Conservation (phyloP, 805 yeast species). For the Kregervanrija pseudodelftensis region DNA sequence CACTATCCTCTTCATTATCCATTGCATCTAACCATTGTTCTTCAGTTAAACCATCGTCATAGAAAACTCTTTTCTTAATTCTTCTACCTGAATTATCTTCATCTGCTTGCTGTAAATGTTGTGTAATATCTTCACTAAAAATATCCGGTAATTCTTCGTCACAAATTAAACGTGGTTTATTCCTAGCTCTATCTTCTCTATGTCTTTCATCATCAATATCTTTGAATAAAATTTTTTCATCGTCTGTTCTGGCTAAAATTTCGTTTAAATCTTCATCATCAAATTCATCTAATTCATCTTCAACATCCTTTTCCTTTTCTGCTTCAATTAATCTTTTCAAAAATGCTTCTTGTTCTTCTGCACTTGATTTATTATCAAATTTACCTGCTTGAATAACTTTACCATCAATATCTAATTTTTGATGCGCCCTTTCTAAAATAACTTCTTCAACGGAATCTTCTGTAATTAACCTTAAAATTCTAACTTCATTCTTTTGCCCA, state of each 20-base stretch:
- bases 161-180: constrained; percentile 46
- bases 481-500: constrained; percentile 82
- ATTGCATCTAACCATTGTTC: constrained; percentile 75
- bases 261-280: constrained; percentile 64
- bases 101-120: constrained; percentile 35
- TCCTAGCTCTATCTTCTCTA: constrained; percentile 26
- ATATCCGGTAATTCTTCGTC: constrained; percentile 74
- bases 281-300: constrained; percentile 44
- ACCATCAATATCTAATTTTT: constrained; percentile 79
- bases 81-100: constrained; percentile 48
- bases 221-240: constrained; percentile 48
- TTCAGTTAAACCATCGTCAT: constrained; percentile 65
- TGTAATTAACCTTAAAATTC: constrained; percentile 73
- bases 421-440: constrained; percentile 74
- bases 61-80: constrained; percentile 54
- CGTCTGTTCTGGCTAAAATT: constrained; percentile 61
- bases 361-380: constrained; percentile 77
- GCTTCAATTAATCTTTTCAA: constrained; percentile 66
- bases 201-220: constrained; percentile 55
- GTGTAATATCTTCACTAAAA: constrained; percentile 56
- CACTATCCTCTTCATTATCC: constrained; percentile 63
- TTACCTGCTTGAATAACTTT: constrained; percentile 90
- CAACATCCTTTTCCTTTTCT: constrained; percentile 43
- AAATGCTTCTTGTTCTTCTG: constrained; percentile 81
- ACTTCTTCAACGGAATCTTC: constrained; percentile 81